phyloP scores from a whole-genome alignment of 306 rosid genomes.

The Fagus crenata region DNA sequence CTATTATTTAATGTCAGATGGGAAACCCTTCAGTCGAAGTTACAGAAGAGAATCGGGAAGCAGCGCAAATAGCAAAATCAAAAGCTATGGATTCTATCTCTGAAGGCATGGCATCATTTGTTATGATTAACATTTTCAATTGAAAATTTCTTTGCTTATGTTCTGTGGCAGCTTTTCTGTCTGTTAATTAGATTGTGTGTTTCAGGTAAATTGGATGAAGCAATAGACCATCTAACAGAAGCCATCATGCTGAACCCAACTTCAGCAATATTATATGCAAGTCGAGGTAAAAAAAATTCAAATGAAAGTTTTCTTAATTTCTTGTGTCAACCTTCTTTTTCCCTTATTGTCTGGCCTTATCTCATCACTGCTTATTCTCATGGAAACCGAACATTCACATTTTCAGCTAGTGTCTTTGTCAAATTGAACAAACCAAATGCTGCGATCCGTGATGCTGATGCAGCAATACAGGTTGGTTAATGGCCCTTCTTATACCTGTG shows the following conservation, averaged over 20 bases:
- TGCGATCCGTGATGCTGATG: conserved; percentile 77
- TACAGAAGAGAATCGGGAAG: conserved; percentile 62
- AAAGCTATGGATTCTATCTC: conserved; percentile 56
- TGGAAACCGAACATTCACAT: conserved; percentile 28
- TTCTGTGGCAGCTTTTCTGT: conserved; percentile 4
- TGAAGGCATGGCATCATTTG: conserved; percentile 48
- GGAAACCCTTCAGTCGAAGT: conserved; percentile 61
- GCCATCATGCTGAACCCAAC: conserved; percentile 73
- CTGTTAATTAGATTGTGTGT: conserved; percentile 17
- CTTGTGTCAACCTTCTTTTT: not conserved
- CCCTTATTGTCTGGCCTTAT: conserved; percentile 9
- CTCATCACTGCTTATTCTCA: conserved; percentile 9
- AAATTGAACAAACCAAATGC: conserved; percentile 80
- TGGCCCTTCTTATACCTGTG: too few relatives aligned
- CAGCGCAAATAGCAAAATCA: conserved; percentile 62
- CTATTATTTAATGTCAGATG: conserved; percentile 50
- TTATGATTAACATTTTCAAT: not conserved
- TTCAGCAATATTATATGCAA: conserved; percentile 77
- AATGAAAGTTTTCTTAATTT: not conserved
- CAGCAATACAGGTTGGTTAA: conserved; percentile 66
- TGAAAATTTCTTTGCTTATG: conserved; percentile 13
- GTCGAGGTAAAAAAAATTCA: conserved; percentile 55
- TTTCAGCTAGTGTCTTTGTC: conserved; percentile 65
- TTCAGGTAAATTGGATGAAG: conserved; percentile 63
- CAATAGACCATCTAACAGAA: conserved; percentile 71